These are phyloP conservation scores for Sugiyamaella smithiae DNA, from an alignment of 805 yeast genomes.

Conservation along the genomic window DNA sequence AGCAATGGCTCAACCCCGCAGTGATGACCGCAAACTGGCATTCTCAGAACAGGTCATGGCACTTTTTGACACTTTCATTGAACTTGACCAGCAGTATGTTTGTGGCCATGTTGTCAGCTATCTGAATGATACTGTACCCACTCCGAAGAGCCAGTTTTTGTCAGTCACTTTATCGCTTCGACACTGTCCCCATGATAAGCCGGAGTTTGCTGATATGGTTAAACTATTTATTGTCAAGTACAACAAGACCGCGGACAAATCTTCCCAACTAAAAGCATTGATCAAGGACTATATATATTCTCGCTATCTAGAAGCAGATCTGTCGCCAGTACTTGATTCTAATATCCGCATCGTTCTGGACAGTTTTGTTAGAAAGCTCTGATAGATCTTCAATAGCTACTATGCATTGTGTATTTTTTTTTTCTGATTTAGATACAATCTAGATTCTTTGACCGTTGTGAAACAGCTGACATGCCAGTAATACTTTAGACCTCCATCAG, in stretches of 20 bases:
- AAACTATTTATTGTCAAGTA: slow-evolving; percentile 71
- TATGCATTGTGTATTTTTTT: too few species aligned
- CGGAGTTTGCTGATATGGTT: slow-evolving; percentile 54
- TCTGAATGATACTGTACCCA: slow-evolving; percentile 42
- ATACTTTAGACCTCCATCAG: too few species aligned
- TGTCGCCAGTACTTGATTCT: slow-evolving; percentile 6
- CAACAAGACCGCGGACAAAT: slow-evolving; percentile 31
- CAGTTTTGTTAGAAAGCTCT: slow-evolving; percentile 5
- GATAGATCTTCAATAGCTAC: background rate
- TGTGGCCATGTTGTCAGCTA: slow-evolving; percentile 60
- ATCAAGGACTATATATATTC: slow-evolving; percentile 27
- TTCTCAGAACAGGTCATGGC: slow-evolving; percentile 47
- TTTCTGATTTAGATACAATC: background rate
- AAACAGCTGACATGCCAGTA: too few species aligned
- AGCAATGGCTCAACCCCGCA: slow-evolving; percentile 45
- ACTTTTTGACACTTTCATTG: slow-evolving; percentile 66
- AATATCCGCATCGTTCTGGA: slow-evolving; percentile 12
- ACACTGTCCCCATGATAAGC: slow-evolving; percentile 40
- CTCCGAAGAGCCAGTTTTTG: slow-evolving; percentile 29
- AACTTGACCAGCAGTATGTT: slow-evolving; percentile 66
- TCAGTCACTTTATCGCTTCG: slow-evolving; percentile 62
- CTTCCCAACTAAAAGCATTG: slow-evolving; percentile 23
- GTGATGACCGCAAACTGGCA: slow-evolving; percentile 37
- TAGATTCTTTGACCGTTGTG: too few species aligned
- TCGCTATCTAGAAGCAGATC: slow-evolving; percentile 12